phyloP scores from a whole-genome alignment of 2,329 filamentous ascomycete species.

The Emmonsiellopsis sp. region DNA sequence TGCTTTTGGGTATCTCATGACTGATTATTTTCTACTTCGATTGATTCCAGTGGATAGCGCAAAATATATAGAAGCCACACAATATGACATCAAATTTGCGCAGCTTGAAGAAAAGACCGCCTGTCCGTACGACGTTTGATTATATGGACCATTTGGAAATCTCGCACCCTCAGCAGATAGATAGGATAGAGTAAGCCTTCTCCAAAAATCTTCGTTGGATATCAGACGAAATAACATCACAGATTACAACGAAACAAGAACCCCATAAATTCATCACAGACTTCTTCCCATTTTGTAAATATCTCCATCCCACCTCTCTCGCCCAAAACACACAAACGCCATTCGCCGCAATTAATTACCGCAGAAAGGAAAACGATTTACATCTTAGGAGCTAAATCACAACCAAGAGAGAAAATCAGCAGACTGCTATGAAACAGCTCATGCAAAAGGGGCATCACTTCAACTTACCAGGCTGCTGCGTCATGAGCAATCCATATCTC shows the following conservation, averaged over 20 bases:
- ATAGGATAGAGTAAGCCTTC: too few relatives aligned
- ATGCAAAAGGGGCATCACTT: not conserved
- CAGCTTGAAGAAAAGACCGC: too few relatives aligned
- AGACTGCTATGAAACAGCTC: not conserved
- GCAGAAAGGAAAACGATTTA: slow-evolving; percentile 12
- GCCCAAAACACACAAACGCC: slow-evolving; percentile 9
- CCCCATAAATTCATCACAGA: not conserved
- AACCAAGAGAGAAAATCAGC: slow-evolving; percentile 7
- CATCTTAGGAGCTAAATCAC: slow-evolving; percentile 24
- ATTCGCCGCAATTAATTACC: slow-evolving; percentile 8
- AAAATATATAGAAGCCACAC: too few relatives aligned
- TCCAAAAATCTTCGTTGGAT: too few relatives aligned
- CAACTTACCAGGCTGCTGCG: slow-evolving; percentile 55
- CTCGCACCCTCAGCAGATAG: too few relatives aligned
- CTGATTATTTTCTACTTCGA: not conserved
- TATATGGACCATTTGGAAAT: too few relatives aligned
- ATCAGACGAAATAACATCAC: too few relatives aligned
- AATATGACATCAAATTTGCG: too few relatives aligned
- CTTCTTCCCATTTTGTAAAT: not conserved
- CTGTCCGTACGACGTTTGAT: too few relatives aligned
- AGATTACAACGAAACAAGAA: too few relatives aligned
- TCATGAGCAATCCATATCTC: slow-evolving; percentile 79
- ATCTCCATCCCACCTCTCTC: not conserved
- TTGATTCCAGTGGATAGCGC: not conserved
- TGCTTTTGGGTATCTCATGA: not conserved